These are phyloP conservation scores for Carex myosuroides DNA, from an alignment of 176 grass and related monocot species.

Conservation along the genomic window DNA sequence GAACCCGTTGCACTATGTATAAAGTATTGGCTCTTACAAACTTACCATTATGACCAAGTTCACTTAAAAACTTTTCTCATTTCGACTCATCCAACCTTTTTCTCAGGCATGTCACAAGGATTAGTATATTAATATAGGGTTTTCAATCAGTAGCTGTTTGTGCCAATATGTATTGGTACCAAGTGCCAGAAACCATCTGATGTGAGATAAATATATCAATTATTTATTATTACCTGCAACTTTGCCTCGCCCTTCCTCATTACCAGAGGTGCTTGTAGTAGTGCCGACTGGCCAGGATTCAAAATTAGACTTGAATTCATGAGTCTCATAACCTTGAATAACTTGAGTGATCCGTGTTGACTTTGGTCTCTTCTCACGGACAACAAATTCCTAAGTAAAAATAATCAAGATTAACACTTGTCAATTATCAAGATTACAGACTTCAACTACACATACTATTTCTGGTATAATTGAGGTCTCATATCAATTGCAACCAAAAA, in stretches of 20 bases:
- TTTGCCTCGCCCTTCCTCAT: conserved; percentile 87
- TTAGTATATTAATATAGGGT: neutral
- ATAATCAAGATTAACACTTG: conserved; percentile 7
- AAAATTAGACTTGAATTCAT: conserved; percentile 89
- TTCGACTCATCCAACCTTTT: neutral
- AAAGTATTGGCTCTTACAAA: neutral
- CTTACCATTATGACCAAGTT: neutral
- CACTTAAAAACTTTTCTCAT: neutral
- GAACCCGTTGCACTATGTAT: neutral
- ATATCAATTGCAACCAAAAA: conserved; percentile 1
- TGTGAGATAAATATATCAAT: neutral
- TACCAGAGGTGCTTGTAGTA: conserved; percentile 39
- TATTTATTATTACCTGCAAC: conserved; percentile 63
- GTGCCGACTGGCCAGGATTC: conserved; percentile 77
- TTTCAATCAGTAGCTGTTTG: neutral
- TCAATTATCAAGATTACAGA: neutral
- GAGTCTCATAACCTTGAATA: conserved; percentile 90
- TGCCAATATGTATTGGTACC: neutral
- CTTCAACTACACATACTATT: neutral
- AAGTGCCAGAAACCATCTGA: conserved; percentile 1
- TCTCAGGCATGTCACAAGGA: neutral
- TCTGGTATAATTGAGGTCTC: neutral
- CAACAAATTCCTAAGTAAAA: conserved; percentile 64
- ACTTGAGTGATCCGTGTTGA: conserved; percentile 68
- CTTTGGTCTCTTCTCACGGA: conserved; percentile 73